These are phyloP conservation scores for Aspergillus ustus DNA, from an alignment of 2,329 filamentous ascomycete genomes.

Conservation along the genomic window DNA sequence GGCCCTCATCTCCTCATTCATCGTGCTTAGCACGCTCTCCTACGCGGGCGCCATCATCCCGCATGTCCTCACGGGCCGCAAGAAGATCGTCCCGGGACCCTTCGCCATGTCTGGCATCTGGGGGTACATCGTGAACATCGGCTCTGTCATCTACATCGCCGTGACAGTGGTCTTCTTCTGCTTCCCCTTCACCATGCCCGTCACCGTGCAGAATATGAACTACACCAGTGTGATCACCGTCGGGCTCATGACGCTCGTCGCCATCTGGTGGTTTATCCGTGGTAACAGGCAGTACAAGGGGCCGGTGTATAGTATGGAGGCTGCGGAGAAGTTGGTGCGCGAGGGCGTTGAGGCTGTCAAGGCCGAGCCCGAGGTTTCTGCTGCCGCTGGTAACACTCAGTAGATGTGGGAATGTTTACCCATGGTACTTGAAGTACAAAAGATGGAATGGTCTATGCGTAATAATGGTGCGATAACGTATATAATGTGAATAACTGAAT, in stretches of 20 bases:
- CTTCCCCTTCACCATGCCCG: constrained; percentile 10
- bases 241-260: constrained; percentile 28
- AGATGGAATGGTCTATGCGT: no score
- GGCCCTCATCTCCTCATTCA: constrained; percentile 66
- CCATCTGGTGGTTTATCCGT: constrained; percentile 31
- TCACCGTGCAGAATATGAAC: constrained; percentile 52
- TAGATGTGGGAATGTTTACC: neutral
- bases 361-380: neutral
- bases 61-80: constrained; percentile 54
- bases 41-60: constrained; percentile 69
- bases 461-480: no score
- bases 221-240: constrained; percentile 49
- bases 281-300: constrained; percentile 38
- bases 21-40: constrained; percentile 59
- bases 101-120: constrained; percentile 55
- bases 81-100: constrained; percentile 58
- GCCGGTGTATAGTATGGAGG: constrained; percentile 53
- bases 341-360: neutral
- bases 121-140: constrained; percentile 50
- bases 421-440: neutral
- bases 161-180: constrained; percentile 16
- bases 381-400: neutral
- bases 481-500: no score
- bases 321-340: constrained; percentile 55
- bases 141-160: constrained; percentile 53